Percentiles rank a stretch among this genome's conserved stretches.
These are phyloP conservation scores for Russula vinacea DNA, from an alignment of 768 basidiomycete species.

Conservation along the genomic window DNA sequence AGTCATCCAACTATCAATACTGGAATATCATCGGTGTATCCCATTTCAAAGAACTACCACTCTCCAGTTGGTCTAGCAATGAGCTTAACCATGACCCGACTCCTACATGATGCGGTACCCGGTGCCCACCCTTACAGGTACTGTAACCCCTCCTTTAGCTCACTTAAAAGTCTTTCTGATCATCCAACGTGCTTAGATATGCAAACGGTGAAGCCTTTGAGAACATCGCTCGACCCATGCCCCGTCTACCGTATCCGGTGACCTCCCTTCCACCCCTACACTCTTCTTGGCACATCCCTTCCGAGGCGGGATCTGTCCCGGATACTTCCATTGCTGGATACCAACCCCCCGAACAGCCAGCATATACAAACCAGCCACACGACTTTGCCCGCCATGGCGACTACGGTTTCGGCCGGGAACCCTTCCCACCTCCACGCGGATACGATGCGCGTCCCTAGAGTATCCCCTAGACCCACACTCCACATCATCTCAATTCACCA, in stretches of 20 bases:
- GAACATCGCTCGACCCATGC: background rate
- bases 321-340: background rate
- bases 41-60: background rate
- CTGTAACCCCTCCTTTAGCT: background rate
- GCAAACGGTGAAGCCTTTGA: background rate
- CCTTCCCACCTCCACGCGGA: background rate
- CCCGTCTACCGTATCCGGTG: background rate
- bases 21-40: background rate
- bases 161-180: background rate
- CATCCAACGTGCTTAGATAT: background rate
- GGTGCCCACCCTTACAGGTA: slow-evolving; percentile 7
- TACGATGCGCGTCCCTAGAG: background rate
- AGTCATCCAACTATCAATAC: background rate
- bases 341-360: background rate
- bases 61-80: background rate
- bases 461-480: background rate
- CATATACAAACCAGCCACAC: background rate
- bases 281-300: background rate
- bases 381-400: background rate
- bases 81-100: background rate
- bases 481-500: background rate
- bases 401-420: background rate
- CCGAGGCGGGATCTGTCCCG: background rate
- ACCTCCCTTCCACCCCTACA: background rate
- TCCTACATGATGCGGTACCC: background rate